These are phyloP conservation scores for Plantago ovata DNA, from an alignment of 257 asterid genomes.

Conservation along the genomic window DNA sequence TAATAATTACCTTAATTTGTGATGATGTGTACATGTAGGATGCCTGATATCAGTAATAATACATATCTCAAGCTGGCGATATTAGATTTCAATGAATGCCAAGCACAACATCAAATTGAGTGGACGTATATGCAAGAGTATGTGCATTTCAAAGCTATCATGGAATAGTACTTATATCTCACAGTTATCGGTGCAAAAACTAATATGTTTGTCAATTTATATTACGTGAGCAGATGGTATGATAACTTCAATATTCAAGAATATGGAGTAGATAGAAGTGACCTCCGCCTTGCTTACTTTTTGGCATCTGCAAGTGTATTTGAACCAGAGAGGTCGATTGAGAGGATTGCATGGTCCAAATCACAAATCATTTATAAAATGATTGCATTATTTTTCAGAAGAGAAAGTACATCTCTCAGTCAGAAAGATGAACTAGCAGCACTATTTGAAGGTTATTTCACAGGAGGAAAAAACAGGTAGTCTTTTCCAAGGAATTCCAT, in stretches of 20 bases:
- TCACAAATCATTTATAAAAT: constrained; percentile 26
- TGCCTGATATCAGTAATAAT: constrained; percentile 36
- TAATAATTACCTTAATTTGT: no score
- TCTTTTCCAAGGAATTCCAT: no score
- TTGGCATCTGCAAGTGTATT: constrained; percentile 37
- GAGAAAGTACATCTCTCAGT: background rate
- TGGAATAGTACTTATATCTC: background rate
- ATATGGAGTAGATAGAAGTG: constrained; percentile 32
- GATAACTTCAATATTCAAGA: constrained; percentile 19
- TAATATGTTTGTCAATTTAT: no score
- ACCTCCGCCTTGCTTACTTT: constrained; percentile 32
- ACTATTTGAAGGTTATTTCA: constrained; percentile 4
- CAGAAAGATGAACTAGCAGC: constrained; percentile 9
- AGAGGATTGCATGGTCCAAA: constrained; percentile 42
- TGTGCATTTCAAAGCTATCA: background rate
- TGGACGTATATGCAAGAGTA: constrained; percentile 36
- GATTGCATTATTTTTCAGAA: constrained; percentile 20
- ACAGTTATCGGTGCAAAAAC: no score
- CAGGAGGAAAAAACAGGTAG: constrained; percentile 17
- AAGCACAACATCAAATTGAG: constrained; percentile 46
- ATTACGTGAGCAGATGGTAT: constrained; percentile 35
- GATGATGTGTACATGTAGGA: background rate
- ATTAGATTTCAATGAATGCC: constrained; percentile 45
- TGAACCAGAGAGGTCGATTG: constrained; percentile 32
- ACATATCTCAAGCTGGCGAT: constrained; percentile 37